Evolutionary conservation across 2,329 filamentous ascomycete genomes (phyloP), one percentile per base, ranked within the genome.

Genomic region (Mycosphaerella arachidis): DNA sequence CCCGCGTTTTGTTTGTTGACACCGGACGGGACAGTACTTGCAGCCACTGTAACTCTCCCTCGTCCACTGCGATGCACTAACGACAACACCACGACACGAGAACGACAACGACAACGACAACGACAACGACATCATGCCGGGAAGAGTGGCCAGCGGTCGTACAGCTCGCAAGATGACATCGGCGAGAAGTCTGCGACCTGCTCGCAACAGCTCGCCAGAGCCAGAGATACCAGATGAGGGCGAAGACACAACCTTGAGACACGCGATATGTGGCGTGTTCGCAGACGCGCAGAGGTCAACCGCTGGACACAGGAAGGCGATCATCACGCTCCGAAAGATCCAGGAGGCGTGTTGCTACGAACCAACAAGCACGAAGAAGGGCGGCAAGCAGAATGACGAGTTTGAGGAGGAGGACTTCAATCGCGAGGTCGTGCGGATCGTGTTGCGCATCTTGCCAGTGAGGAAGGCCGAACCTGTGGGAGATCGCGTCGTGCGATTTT

Each of bases 391-490:
- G 10, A 78, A 82, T 10, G 83, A 86, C 66, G 88, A 91, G 10
- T 90, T 92, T 63, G 87, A 91, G 48, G 92, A 96, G 73, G 84
- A 87, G 53, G 88, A 94, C 59, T 97, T 99, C 78, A 96, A 94
- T 70, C 78, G 81, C 30, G 93, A 99, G 74, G 86, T 97, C 59
- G 83, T 87, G 58, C 84, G 94, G 71, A 97, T 92, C 71, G 83
- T 96, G 27, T 75, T 95, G 67, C 84, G 92, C 57, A 83, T 93
- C 54, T 84, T 99, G 79, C 85, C 88, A 1, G 87, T 97, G 59
- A 96, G 93, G 80, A 97, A 97, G 80, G 88, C 90, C 40, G 94
- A 99, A 77, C 82, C 84, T 13, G 92, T 90, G 1, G 94, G 92
- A 27, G 93, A 97, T 73, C 87, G 90, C 68, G 84, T 89, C 16